Conservation (phyloP, 441 rosid species). For the Euphorbia schlechtendalii region DNA sequence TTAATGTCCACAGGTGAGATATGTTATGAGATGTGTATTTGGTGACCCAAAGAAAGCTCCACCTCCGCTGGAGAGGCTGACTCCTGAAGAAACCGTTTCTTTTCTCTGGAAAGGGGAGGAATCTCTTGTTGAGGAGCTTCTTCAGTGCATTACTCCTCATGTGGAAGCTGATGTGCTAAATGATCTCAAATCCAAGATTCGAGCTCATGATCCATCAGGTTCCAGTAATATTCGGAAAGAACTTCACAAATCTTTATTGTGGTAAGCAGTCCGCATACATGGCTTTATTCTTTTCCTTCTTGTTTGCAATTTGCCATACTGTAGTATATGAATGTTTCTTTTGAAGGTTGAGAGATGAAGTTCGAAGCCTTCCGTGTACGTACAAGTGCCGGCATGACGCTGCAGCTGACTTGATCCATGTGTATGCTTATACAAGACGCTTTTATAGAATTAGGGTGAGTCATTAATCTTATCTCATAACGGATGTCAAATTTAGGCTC, state of each 20-base stretch:
- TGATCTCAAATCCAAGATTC: conserved; percentile 70
- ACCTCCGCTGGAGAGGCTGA: conserved; percentile 86
- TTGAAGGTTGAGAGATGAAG: conserved; percentile 93
- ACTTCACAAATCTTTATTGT: conserved; percentile 78
- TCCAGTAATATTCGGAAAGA: conserved; percentile 58
- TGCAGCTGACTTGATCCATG: conserved; percentile 96
- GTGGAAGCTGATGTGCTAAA: conserved; percentile 52
- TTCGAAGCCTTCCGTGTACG: conserved; percentile 81
- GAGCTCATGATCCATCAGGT: conserved; percentile 59
- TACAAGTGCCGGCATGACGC: conserved; percentile 97
- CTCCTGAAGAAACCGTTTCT: conserved; percentile 68
- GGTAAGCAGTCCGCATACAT: conserved; percentile 45
- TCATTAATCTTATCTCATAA: no score
- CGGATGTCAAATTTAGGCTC: no score
- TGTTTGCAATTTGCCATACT: background rate
- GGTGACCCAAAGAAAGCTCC: conserved; percentile 97
- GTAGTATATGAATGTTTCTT: conserved; percentile 2
- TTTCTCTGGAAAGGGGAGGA: conserved; percentile 88
- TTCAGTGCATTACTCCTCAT: conserved; percentile 72
- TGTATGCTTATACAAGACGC: conserved; percentile 82
- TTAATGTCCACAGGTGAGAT: conserved; percentile 66
- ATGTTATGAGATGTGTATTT: conserved; percentile 87
- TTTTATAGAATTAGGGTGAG: conserved; percentile 78
- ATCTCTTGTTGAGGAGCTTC: conserved; percentile 85
- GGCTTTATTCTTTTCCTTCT: background rate